phyloP scores from a whole-genome alignment of 208 protist species.

The Plasmodiophora brassicae region DNA sequence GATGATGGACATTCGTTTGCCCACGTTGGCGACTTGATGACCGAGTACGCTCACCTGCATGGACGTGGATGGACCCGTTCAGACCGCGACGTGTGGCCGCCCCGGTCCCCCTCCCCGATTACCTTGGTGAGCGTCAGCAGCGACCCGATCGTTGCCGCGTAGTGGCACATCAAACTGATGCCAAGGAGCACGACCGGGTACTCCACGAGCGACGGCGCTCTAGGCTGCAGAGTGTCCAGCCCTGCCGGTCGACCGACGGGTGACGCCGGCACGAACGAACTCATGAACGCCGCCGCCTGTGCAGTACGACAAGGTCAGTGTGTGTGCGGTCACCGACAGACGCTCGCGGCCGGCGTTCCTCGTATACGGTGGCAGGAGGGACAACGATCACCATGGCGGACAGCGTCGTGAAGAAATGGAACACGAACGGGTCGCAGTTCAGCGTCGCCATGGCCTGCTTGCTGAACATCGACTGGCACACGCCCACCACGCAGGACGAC shows the following conservation, averaged over 20 bases:
- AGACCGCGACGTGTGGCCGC: not conserved
- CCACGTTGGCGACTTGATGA: not conserved
- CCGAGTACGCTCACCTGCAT: not conserved
- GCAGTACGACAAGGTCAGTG: not conserved
- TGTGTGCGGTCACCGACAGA: no score
- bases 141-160: not conserved
- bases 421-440: not conserved
- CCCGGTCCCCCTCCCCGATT: no score
- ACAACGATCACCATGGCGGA: not conserved
- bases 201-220: no score
- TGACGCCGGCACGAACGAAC: not conserved
- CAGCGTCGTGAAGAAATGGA: not conserved
- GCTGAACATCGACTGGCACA: not conserved
- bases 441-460: not conserved
- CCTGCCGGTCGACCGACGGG: no score
- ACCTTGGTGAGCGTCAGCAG: not conserved
- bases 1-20: not conserved
- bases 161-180: not conserved
- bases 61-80: not conserved
- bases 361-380: not conserved
- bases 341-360: not conserved
- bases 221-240: no score
- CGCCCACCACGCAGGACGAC: not conserved
- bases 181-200: no score
- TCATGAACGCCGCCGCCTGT: not conserved